Conservation (phyloP, 345 rosid species). For the Rhizophora apiculata region DNA sequence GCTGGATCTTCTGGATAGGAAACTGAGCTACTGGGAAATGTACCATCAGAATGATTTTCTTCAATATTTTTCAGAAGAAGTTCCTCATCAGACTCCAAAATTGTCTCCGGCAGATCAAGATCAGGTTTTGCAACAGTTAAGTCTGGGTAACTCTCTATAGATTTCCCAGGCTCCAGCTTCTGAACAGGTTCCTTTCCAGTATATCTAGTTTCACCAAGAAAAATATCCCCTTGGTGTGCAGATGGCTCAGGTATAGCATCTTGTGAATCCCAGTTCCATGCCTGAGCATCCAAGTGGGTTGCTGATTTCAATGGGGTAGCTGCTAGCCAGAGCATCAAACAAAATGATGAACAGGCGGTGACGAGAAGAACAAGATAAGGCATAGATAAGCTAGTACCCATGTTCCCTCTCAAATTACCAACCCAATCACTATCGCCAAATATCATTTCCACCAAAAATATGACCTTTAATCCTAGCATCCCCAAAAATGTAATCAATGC, state of each 20-base stretch:
- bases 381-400: constrained; percentile 45
- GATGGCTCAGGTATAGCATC: constrained; percentile 35
- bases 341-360: constrained; percentile 60
- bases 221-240: constrained; percentile 37
- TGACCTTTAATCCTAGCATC: constrained; percentile 65
- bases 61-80: constrained; percentile 34
- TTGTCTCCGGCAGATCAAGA: constrained; percentile 50
- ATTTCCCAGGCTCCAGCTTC: constrained; percentile 38
- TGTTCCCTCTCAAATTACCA: constrained; percentile 68
- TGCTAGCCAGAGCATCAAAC: constrained; percentile 84
- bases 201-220: constrained; percentile 34
- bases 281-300: constrained; percentile 45
- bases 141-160: constrained; percentile 38
- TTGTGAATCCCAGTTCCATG: constrained; percentile 52
- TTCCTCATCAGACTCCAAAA: constrained; percentile 54
- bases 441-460: constrained; percentile 78
- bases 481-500: constrained; percentile 58
- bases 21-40: constrained; percentile 27
- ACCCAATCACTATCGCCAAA: constrained; percentile 95
- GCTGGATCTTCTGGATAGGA: constrained; percentile 23
- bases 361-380: constrained; percentile 57
- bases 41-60: constrained; percentile 36
- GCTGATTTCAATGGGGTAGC: constrained; percentile 89
- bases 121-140: constrained; percentile 36
- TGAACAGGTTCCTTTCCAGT: constrained; percentile 25